Evolutionary conservation across 2,329 filamentous ascomycete species (phyloP), one percentile per base, ranked within the genome.

Genomic region (Zymoseptoria ardabiliae): DNA sequence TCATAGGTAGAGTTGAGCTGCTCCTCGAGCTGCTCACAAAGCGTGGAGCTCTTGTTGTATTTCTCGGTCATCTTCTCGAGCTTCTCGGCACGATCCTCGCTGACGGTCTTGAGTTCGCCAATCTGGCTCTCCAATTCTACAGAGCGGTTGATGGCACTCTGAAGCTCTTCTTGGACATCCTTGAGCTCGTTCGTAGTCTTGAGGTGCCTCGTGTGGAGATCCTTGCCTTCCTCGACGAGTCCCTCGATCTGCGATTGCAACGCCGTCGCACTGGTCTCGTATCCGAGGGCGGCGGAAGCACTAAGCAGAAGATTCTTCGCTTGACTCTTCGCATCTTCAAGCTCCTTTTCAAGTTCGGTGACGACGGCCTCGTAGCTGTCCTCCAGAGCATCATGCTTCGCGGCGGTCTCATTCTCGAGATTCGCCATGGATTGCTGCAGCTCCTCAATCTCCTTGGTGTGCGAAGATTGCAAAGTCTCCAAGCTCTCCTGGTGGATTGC

Each of bases 21-120:
- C 69, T 97, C 93, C 75, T 99, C 94, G 4, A 99, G 85, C 76
- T 99, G 93, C 73, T 97, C 91, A 8, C 99, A 90, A 11, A 99
- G 80, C 21, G 91, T 86, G 50, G 90, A 89, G 74, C 94, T 95
- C 81, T 96, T 97, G 78, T 91, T 87, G 79, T 95, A 96, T 76
- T 84, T 84, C 17, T 79, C 77, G 21, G 76, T 78, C 58, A 85
- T 77, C 63, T 78, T 78, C 63, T 82, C 79, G 22, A 87, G 78
- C 66, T 85, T 82, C 62, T 79, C 79, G 49, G 84, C 73, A 57
- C 81, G 81, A 61, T 82, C 78, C 55, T 84, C 79, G 63, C 84
- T 79, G 64, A 78, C 72, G 20, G 68, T 61, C 67, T 78, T 78
- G 20, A 81, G 69, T 65, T 80, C 77, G 19, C 71, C 74, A 41